A percentile compares a stretch with the other conserved stretches of the same genome.
phyloP scores from a whole-genome alignment of 768 basidiomycete species.

The Mycena amicta region DNA sequence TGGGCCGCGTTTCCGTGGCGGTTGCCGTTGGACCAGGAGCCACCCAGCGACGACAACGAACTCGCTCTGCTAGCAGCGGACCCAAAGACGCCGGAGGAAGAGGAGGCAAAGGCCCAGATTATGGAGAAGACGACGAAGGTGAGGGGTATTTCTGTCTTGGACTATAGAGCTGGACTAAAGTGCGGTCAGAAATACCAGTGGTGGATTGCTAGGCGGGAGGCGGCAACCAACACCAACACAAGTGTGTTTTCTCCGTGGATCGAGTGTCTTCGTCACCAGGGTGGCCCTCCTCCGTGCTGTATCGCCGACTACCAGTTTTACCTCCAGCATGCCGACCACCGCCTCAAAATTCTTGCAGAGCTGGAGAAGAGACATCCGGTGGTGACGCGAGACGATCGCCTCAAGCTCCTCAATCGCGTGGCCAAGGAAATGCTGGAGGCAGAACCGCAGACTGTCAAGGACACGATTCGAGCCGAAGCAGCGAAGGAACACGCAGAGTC shows the following conservation, averaged over 20 bases:
- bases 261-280: not conserved
- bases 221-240: not conserved
- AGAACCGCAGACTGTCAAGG: not conserved
- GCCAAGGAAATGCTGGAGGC: not conserved
- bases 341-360: not conserved
- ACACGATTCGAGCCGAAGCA: not conserved
- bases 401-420: not conserved
- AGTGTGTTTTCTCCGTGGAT: not conserved
- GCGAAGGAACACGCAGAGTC: not conserved
- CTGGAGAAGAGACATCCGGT: not conserved
- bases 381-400: not conserved
- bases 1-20: not conserved
- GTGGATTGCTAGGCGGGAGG: not conserved
- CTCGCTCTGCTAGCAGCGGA: not conserved
- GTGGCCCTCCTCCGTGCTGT: not conserved
- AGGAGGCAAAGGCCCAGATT: not conserved
- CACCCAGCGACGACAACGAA: not conserved
- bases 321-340: not conserved
- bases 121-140: not conserved
- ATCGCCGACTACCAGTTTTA: not conserved
- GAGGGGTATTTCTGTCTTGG: not conserved
- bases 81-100: not conserved
- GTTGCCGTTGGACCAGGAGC: not conserved
- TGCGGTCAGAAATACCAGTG: not conserved
- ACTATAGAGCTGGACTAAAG: not conserved